These are phyloP conservation scores for Sphenostylis stenocarpa DNA, from an alignment of 306 rosid genomes.

Conservation along the genomic window DNA sequence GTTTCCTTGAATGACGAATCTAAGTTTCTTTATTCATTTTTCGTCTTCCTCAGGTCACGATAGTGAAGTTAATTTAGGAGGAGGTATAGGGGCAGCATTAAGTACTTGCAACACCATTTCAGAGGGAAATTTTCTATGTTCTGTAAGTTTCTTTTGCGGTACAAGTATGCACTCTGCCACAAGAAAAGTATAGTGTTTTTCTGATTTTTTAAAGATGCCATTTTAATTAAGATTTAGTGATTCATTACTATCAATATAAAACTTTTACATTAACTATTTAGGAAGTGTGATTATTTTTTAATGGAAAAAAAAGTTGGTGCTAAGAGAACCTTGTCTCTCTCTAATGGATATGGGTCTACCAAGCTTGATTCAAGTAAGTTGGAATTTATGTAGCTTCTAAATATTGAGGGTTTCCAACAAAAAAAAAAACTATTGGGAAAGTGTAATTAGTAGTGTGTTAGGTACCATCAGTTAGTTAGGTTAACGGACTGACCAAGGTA, in stretches of 20 bases:
- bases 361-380: not conserved
- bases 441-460: not conserved
- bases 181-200: not conserved
- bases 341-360: not conserved
- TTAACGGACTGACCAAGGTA: not conserved
- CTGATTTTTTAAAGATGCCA: not conserved
- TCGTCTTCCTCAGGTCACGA: conserved; percentile 39
- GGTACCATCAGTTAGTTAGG: not conserved
- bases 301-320: not conserved
- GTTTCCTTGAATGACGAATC: conserved; percentile 4
- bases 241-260: not conserved
- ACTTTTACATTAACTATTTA: not conserved
- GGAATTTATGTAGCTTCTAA: not conserved
- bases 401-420: not conserved
- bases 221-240: not conserved
- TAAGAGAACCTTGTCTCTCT: not conserved
- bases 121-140: conserved; percentile 22
- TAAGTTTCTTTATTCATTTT: not conserved
- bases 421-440: not conserved
- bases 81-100: conserved; percentile 30
- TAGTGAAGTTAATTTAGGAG: conserved; percentile 38
- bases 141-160: not conserved
- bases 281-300: not conserved
- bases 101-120: conserved; percentile 38
- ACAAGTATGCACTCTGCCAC: not conserved